These are phyloP conservation scores for Thozetella sp. DNA, from an alignment of 495 filamentous ascomycete species.

Conservation along the genomic window DNA sequence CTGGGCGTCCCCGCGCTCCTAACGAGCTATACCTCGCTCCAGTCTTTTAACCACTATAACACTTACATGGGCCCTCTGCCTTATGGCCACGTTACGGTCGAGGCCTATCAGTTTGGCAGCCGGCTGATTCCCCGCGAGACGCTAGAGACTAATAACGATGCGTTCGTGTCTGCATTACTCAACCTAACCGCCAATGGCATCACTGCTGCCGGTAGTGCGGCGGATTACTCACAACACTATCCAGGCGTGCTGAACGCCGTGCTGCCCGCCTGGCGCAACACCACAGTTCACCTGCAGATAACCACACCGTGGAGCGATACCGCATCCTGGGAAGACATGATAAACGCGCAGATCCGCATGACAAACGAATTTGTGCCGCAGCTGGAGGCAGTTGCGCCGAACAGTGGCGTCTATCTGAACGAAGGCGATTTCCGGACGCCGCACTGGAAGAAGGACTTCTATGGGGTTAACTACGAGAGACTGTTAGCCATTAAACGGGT, in stretches of 20 bases:
- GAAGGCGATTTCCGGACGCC: slow-evolving; percentile 46
- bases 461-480: slow-evolving; percentile 40
- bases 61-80: slow-evolving; percentile 33
- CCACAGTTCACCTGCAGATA: slow-evolving; percentile 16
- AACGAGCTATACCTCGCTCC: slow-evolving; percentile 32
- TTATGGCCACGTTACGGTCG: slow-evolving; percentile 37
- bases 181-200: slow-evolving; percentile 47
- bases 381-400: slow-evolving; percentile 33
- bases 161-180: slow-evolving; percentile 40
- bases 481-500: slow-evolving; percentile 48
- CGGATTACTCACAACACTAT: slow-evolving; percentile 33
- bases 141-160: slow-evolving; percentile 25
- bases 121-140: slow-evolving; percentile 56
- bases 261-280: slow-evolving; percentile 55
- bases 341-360: slow-evolving; percentile 45
- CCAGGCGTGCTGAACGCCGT: slow-evolving; percentile 50
- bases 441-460: slow-evolving; percentile 29
- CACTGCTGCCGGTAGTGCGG: slow-evolving; percentile 35
- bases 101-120: slow-evolving; percentile 52
- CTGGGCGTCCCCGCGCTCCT: slow-evolving; percentile 17
- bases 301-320: slow-evolving; percentile 13
- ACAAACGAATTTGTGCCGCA: slow-evolving; percentile 47
- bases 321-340: slow-evolving; percentile 28
- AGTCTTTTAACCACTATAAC: slow-evolving; percentile 41
- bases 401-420: slow-evolving; percentile 41